Evolutionary conservation across 108 stramenopile genomes (phyloP), one percentile per base, ranked within the genome.

Genomic region (Cyclotella kingstonii): DNA sequence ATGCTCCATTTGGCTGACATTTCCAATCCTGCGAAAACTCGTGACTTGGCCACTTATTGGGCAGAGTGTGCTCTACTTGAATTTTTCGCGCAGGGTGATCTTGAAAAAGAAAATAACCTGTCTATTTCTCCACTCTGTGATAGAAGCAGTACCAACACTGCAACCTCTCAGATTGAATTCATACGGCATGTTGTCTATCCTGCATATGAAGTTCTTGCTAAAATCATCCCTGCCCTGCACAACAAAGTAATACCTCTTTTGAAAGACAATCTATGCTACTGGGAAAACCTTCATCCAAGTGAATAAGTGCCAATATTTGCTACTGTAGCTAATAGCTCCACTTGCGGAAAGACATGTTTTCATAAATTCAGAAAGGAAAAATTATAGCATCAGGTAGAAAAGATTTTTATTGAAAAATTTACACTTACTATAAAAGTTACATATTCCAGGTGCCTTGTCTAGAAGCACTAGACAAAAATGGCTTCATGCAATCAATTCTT

Each of bases 111-210:
- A 47, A 6, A 46, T 25, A 81, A 84, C 11, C 21, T 93, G 17
- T 81, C 84, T 6, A 61, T 91, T n/a, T 84, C 81, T 38, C 91
- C 88, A 19, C 57, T 87, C 14, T 91, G 90, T 46, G 82, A 89
- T 70, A 66, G 82, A 8, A 46, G 68, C 21, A 76, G 68, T 0
- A 64, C 64, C 25, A 70, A 84, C 33, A 63, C 79, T 22, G 63
- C 85, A 28, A 82, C 85, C 47, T 78, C 72, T 49, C 94, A 95
- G 72, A 71, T 77, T 34, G 90, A 85, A 35, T 95, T 95, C 53
- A 80, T 93, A 26, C 78, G 87, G 50, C 91, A 85, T 65, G 83
- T 93, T 44, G 81, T 91, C 11, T 55, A 69, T 29, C 94, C 94
- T 7, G 56, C 83, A 42, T 82, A 67, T 60, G 60, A 79, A 45